phyloP scores from a whole-genome alignment of 805 yeast genomes.

The Pichia exigua region DNA sequence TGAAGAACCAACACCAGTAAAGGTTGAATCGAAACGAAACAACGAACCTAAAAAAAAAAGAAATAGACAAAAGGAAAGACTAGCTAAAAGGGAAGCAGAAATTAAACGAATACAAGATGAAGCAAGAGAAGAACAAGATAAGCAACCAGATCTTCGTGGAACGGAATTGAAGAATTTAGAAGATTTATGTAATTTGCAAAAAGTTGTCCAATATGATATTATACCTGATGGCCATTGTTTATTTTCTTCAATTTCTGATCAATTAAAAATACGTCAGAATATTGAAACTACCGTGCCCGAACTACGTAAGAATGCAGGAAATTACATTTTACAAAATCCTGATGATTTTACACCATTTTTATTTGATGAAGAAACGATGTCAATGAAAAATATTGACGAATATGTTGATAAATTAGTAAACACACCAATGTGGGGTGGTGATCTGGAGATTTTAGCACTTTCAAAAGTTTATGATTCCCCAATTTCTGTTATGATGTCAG shows the following conservation, averaged over 20 bases:
- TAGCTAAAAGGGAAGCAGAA: conserved; percentile 70
- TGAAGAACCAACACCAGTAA: conserved; percentile 1
- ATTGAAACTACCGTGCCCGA: conserved; percentile 35
- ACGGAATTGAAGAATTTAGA: conserved; percentile 65
- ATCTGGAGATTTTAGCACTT: conserved; percentile 80
- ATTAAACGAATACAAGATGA: conserved; percentile 52
- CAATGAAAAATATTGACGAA: conserved; percentile 53
- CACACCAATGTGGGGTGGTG: conserved; percentile 97
- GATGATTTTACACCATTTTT: conserved; percentile 75
- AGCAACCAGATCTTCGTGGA: conserved; percentile 57
- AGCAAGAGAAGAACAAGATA: conserved; percentile 63
- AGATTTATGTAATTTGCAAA: conserved; percentile 39
- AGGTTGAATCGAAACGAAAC: neutral
- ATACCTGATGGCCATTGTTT: conserved; percentile 92
- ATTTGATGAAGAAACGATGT: conserved; percentile 69
- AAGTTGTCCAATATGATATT: conserved; percentile 57
- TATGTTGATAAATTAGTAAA: conserved; percentile 60
- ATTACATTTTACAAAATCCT: conserved; percentile 53
- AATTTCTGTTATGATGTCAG: conserved; percentile 71
- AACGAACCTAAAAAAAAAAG: conserved; percentile 33
- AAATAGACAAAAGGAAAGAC: conserved; percentile 77
- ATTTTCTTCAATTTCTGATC: conserved; percentile 81
- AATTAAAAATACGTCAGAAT: conserved; percentile 48
- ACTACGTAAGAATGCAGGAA: conserved; percentile 58
- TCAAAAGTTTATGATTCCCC: conserved; percentile 65